Percentiles rank a stretch among this genome's conserved stretches.
Evolutionary conservation across 2,329 filamentous ascomycete genomes (phyloP).

Genomic region (Talaromyces sp.): DNA sequence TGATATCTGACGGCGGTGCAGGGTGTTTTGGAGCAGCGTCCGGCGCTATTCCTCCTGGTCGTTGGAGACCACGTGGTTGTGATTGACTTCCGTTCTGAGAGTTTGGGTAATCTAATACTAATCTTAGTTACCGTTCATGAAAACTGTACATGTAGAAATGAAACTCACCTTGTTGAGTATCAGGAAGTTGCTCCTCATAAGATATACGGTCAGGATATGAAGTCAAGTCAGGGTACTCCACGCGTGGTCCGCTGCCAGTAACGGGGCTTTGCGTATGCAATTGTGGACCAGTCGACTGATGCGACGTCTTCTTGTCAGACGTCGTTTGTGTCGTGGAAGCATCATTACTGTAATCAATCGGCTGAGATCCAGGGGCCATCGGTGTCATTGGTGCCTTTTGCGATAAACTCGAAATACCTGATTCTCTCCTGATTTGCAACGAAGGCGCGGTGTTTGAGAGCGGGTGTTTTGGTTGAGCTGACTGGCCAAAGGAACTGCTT

Average conservation of each 20-base stretch:
- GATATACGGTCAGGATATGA: slow-evolving; percentile 46
- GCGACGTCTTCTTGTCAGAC: slow-evolving; percentile 73
- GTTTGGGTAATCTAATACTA: slow-evolving; percentile 22
- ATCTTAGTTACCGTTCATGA: slow-evolving; percentile 17
- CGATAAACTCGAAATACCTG: slow-evolving; percentile 44
- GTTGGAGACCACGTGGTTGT: slow-evolving; percentile 27
- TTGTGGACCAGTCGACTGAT: slow-evolving; percentile 63
- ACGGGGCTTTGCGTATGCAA: slow-evolving; percentile 61
- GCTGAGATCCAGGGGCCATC: slow-evolving; percentile 54
- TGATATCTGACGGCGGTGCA: slow-evolving; percentile 25
- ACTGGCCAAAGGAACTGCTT: slow-evolving; percentile 46
- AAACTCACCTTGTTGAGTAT: slow-evolving; percentile 53
- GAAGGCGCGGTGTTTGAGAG: slow-evolving; percentile 45
- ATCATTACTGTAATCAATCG: slow-evolving; percentile 68
- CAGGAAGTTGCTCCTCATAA: slow-evolving; percentile 57
- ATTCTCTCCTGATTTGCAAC: slow-evolving; percentile 42
- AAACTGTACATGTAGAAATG: not conserved
- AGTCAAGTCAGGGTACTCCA: slow-evolving; percentile 52
- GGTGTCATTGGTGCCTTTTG: slow-evolving; percentile 53
- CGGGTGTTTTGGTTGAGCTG: slow-evolving; percentile 44
- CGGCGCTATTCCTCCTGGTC: slow-evolving; percentile 40
- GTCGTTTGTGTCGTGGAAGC: slow-evolving; percentile 84
- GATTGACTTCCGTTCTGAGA: slow-evolving; percentile 36
- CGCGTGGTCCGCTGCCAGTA: slow-evolving; percentile 39
- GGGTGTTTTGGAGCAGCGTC: slow-evolving; percentile 27